phyloP scores from a whole-genome alignment of 139 green algal species.

The Chlamydomonas sphaeroides region DNA sequence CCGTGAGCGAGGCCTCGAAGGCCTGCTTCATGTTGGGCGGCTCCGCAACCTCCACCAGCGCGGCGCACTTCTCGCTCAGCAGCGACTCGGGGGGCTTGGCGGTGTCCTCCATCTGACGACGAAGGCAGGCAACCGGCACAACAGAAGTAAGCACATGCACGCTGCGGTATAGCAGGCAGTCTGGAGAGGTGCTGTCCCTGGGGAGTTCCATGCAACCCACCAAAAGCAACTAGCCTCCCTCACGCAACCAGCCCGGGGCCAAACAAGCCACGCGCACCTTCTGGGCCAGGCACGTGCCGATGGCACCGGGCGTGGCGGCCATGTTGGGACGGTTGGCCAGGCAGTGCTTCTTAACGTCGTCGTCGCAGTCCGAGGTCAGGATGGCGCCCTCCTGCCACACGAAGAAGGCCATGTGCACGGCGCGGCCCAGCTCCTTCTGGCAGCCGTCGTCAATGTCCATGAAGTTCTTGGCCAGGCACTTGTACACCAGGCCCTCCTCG shows the following conservation, averaged over 20 bases:
- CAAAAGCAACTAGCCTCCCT: too few relatives aligned
- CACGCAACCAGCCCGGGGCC: too few relatives aligned
- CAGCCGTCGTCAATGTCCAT: constrained; percentile 64
- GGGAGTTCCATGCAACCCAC: too few relatives aligned
- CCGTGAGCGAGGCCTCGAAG: constrained; percentile 60
- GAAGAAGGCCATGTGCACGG: constrained; percentile 87
- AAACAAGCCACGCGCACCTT: too few relatives aligned
- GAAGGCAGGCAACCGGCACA: background rate
- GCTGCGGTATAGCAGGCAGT: too few relatives aligned
- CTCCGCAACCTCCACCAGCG: constrained; percentile 67
- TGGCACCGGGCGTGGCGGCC: constrained; percentile 58
- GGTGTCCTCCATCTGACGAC: background rate
- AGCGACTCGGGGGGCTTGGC: background rate
- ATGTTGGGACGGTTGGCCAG: constrained; percentile 40
- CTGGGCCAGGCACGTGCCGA: constrained; percentile 73
- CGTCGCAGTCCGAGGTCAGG: constrained; percentile 82
- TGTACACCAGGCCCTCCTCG: constrained; percentile 67
- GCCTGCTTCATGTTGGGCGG: constrained; percentile 65
- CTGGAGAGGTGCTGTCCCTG: too few relatives aligned
- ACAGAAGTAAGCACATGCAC: background rate
- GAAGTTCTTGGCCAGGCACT: constrained; percentile 75
- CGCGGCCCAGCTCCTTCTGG: constrained; percentile 78
- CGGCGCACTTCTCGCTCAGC: constrained; percentile 55
- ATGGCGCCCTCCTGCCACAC: constrained; percentile 67
- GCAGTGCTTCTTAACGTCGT: constrained; percentile 66